phyloP scores from a whole-genome alignment of 805 yeast genomes.

The Ogataea salicorniae region DNA sequence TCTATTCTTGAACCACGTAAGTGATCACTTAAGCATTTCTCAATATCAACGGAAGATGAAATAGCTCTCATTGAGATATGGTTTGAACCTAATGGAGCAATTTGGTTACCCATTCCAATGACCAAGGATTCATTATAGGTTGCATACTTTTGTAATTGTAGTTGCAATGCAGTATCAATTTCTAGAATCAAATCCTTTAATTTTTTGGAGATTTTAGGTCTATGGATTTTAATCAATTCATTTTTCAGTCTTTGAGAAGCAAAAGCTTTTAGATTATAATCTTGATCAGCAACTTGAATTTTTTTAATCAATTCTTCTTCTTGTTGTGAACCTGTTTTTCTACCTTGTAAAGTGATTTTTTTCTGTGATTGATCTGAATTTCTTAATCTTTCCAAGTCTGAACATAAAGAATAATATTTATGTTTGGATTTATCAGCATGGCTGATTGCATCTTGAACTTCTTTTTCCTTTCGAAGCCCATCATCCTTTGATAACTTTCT shows the following conservation, averaged over 20 bases:
- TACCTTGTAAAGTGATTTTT: constrained; percentile 73
- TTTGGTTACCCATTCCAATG: constrained; percentile 77
- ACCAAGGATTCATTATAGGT: constrained; percentile 80
- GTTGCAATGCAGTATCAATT: constrained; percentile 82
- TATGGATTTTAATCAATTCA: constrained; percentile 62
- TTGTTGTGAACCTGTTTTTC: constrained; percentile 76
- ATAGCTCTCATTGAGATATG: constrained; percentile 61
- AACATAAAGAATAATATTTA: constrained; percentile 73
- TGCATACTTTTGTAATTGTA: constrained; percentile 85
- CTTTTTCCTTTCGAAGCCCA: constrained; percentile 76
- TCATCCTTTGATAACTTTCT: constrained; percentile 81
- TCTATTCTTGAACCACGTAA: constrained; percentile 34
- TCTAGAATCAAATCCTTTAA: constrained; percentile 77
- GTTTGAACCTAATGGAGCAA: constrained; percentile 60
- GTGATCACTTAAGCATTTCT: constrained; percentile 70
- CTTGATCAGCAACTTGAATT: constrained; percentile 79
- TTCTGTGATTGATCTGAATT: constrained; percentile 77
- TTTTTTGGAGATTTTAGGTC: constrained; percentile 72
- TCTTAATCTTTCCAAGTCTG: constrained; percentile 78
- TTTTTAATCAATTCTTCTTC: constrained; percentile 84
- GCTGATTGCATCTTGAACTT: constrained; percentile 72
- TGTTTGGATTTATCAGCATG: constrained; percentile 84
- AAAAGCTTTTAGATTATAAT: constrained; percentile 73
- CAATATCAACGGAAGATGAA: constrained; percentile 77
- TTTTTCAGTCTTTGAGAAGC: constrained; percentile 68